Evolutionary conservation across 345 rosid genomes (phyloP), one percentile per base, ranked within the genome.

Genomic region (Salix suchowensis): DNA sequence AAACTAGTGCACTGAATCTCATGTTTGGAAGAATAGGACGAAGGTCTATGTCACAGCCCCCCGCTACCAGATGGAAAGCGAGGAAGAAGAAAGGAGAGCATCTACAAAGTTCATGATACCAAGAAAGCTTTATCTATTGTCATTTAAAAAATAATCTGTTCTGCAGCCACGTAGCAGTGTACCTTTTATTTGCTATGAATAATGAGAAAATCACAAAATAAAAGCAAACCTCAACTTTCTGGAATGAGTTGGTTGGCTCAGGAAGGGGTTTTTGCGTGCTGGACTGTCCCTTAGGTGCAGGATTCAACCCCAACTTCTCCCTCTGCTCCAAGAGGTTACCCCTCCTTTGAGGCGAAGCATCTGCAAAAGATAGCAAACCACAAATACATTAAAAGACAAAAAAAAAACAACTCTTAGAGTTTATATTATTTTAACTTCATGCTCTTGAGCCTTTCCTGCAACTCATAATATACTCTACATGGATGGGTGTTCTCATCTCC

Each of bases 191-290:
- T 55, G 26, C 13, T 55, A n/a, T 55, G 62, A 55, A 55, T 55
- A 23, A 55, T 55, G 28, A 55, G 62, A 30, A 40, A 2, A 11
- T n/a, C 4, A 32, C 1, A 75, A n/a, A 24, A 37, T 9, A 30
- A 76, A 37, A 19, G 74, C 90, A 46, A 72, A 94, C 99, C 98
- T 92, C 97, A 32, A 96, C 89, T 90, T 80, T 89, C 87, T 94
- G 95, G 74, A 76, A 70, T 55, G 98, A 86, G 80, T 91, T 74
- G 11, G 95, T 83, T 19, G 91, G 75, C 83, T 91, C 97, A 36
- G 89, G 83, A 16, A 79, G 82, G 2, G 86, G 88, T 36, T 75
- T 79, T 73, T 75, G 83, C 23, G 78, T 65, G 77, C 83, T 85
- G 28, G 90, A 75, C n/a, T 76, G 86, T 77, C 77, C 87, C 73